phyloP scores from a whole-genome alignment of 2,329 filamentous ascomycete species.

The Scorias spongiosa region DNA sequence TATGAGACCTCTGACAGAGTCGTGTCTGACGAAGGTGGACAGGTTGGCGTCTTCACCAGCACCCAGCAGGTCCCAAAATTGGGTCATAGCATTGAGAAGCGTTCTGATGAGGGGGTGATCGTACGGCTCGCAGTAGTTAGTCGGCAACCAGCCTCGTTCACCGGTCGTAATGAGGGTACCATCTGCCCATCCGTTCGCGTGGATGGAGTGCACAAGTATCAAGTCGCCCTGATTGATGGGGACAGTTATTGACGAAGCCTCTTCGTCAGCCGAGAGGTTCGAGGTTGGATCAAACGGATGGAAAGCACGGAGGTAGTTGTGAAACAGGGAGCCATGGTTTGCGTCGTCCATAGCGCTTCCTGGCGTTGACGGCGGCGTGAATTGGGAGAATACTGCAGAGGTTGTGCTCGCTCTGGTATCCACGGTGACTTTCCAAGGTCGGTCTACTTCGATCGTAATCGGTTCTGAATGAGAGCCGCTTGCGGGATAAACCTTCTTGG shows the following conservation, averaged over 20 bases:
- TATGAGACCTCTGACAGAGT: constrained; percentile 87
- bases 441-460: background rate
- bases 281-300: constrained; percentile 77
- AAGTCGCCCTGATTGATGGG: constrained; percentile 83
- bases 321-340: constrained; percentile 51
- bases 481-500: background rate
- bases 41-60: constrained; percentile 49
- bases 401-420: background rate
- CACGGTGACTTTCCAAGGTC: background rate
- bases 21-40: constrained; percentile 73
- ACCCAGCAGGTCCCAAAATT: constrained; percentile 83
- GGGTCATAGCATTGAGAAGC: constrained; percentile 69
- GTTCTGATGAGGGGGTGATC: constrained; percentile 76
- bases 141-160: constrained; percentile 85
- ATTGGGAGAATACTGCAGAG: background rate
- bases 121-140: constrained; percentile 95
- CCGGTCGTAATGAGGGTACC: constrained; percentile 78
- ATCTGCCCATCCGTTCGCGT: constrained; percentile 97
- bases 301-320: constrained; percentile 89
- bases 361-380: constrained; percentile 1
- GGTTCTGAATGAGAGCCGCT: background rate
- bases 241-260: constrained; percentile 50
- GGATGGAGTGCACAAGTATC: constrained; percentile 86
- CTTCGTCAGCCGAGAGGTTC: constrained; percentile 60
- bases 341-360: background rate